These are phyloP conservation scores for Botrytis hyacinthi DNA, from an alignment of 2,329 filamentous ascomycete species.

Conservation along the genomic window DNA sequence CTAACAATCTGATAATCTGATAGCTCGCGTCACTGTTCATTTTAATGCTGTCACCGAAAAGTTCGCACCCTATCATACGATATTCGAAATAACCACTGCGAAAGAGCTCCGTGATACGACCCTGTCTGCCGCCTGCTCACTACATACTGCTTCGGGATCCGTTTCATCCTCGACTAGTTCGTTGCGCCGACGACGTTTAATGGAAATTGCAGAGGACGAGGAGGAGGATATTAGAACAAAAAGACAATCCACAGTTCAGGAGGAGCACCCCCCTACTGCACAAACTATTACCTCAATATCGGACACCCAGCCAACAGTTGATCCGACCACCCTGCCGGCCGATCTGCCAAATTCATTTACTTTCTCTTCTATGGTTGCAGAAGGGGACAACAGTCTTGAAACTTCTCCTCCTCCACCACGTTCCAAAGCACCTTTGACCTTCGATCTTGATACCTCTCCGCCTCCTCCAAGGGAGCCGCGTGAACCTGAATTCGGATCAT, in stretches of 20 bases:
- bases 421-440: slow-evolving; percentile 14
- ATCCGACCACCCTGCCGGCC: slow-evolving; percentile 22
- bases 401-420: slow-evolving; percentile 35
- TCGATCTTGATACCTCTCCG: slow-evolving; percentile 19
- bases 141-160: slow-evolving; percentile 84
- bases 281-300: slow-evolving; percentile 30
- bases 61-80: slow-evolving; percentile 83
- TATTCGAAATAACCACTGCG: slow-evolving; percentile 71
- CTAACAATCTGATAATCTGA: slow-evolving; percentile 25
- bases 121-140: slow-evolving; percentile 81
- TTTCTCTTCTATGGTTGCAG: slow-evolving; percentile 24
- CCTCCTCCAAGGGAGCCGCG: slow-evolving; percentile 26
- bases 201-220: slow-evolving; percentile 92
- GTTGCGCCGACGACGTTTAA: slow-evolving; percentile 70
- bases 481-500: slow-evolving; percentile 23
- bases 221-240: slow-evolving; percentile 61
- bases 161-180: slow-evolving; percentile 83
- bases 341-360: slow-evolving; percentile 25
- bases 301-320: slow-evolving; percentile 20
- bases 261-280: slow-evolving; percentile 41
- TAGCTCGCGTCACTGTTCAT: slow-evolving; percentile 78
- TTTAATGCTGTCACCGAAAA: slow-evolving; percentile 65
- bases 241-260: slow-evolving; percentile 54
- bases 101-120: slow-evolving; percentile 84
- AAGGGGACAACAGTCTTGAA: slow-evolving; percentile 24